Conservation (phyloP, 768 basidiomycete genomes). For the Tylopilus cervinicoccineus region DNA sequence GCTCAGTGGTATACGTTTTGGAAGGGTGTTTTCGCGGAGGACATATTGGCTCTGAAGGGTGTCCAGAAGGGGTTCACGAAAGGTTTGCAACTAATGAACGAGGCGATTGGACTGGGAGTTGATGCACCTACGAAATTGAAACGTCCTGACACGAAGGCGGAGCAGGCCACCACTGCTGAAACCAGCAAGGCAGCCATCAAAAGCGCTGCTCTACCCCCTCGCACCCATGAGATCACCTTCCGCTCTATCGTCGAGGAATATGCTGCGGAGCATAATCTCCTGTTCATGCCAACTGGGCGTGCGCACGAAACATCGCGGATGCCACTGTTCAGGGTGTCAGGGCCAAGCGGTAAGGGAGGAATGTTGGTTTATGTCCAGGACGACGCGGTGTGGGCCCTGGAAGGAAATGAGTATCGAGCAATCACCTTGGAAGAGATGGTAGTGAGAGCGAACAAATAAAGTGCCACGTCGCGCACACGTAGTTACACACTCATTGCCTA, state of each 20-base stretch:
- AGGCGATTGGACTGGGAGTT: conserved; percentile 82
- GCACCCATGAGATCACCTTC: conserved; percentile 86
- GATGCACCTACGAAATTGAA: conserved; percentile 65
- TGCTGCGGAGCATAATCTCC: conserved; percentile 77
- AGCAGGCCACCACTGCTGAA: conserved; percentile 34
- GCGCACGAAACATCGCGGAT: conserved; percentile 83
- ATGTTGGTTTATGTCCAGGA: conserved; percentile 86
- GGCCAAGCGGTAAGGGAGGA: conserved; percentile 81
- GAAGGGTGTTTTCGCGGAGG: conserved; percentile 74
- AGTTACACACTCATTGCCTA: background rate
- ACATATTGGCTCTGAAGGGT: conserved; percentile 59
- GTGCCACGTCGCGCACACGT: background rate
- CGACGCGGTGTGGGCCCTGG: conserved; percentile 89
- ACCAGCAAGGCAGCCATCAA: conserved; percentile 29
- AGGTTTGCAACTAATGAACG: conserved; percentile 91
- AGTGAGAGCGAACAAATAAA: conserved; percentile 43
- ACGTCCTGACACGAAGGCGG: conserved; percentile 62
- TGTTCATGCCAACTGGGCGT: conserved; percentile 86
- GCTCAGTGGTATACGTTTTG: conserved; percentile 91
- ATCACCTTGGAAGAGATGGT: conserved; percentile 91
- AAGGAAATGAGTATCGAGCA: conserved; percentile 65
- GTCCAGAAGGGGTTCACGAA: conserved; percentile 79
- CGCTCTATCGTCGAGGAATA: conserved; percentile 89
- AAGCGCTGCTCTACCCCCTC: conserved; percentile 40
- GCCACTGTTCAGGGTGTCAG: conserved; percentile 85